Evolutionary conservation across 2,329 filamentous ascomycete species (phyloP).

Genomic region (Sporothrix humicola): DNA sequence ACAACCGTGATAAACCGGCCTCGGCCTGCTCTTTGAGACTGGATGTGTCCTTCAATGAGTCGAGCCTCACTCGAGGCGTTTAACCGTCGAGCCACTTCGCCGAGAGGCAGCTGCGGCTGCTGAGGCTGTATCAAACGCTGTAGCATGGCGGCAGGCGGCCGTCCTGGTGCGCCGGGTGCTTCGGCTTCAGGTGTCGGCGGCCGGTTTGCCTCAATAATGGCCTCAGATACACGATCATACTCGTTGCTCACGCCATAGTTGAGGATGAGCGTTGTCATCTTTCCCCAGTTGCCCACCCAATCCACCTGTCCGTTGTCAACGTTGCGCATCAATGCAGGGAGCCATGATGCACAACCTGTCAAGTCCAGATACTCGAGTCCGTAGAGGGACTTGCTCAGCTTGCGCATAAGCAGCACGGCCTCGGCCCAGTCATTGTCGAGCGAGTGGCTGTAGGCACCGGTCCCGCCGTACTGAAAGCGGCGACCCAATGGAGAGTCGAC

Average conservation of each 20-base stretch:
- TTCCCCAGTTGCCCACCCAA: conserved; percentile 50
- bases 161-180: not conserved
- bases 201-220: conserved; percentile 10
- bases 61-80: conserved; percentile 34
- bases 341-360: conserved; percentile 64
- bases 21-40: conserved; percentile 35
- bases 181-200: not conserved
- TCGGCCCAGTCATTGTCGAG: conserved; percentile 66
- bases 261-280: conserved; percentile 38
- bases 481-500: conserved; percentile 53
- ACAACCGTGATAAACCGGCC: conserved; percentile 39
- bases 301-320: conserved; percentile 58
- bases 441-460: conserved; percentile 62
- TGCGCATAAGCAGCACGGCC: conserved; percentile 60
- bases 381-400: conserved; percentile 61
- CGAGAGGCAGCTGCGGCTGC: conserved; percentile 1
- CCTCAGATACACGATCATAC: conserved; percentile 21
- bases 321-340: conserved; percentile 51
- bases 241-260: conserved; percentile 30
- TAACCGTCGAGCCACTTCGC: conserved; percentile 30
- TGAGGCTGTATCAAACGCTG: not conserved
- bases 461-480: conserved; percentile 59
- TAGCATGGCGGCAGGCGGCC: not conserved
- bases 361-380: conserved; percentile 66
- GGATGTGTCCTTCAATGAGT: conserved; percentile 38